Conservation (phyloP, 2,329 filamentous ascomycete genomes). For the Trichoderma breve region DNA sequence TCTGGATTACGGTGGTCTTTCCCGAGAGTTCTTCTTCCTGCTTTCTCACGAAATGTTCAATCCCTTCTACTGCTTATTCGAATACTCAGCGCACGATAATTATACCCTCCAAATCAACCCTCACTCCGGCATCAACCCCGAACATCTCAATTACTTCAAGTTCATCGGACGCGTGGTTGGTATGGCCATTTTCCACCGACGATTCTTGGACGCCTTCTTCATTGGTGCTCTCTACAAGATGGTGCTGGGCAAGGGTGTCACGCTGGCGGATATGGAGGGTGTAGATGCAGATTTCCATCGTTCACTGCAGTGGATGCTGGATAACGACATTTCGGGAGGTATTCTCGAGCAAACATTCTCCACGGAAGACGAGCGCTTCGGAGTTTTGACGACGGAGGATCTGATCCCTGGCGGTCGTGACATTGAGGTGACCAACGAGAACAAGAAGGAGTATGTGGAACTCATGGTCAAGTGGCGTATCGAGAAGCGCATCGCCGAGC, state of each 20-base stretch:
- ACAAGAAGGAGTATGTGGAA: constrained; percentile 98
- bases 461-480: constrained; percentile 99
- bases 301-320: constrained; percentile 94
- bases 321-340: constrained; percentile 91
- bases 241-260: constrained; percentile 90
- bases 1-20: constrained; percentile 95
- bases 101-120: constrained; percentile 99
- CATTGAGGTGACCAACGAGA: constrained; percentile 96
- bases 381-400: constrained; percentile 90
- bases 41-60: constrained; percentile 99
- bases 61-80: constrained; percentile 98
- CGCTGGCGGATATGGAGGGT: constrained; percentile 95
- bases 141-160: constrained; percentile 99
- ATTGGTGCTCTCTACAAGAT: constrained; percentile 99
- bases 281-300: constrained; percentile 97
- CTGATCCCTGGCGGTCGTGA: constrained; percentile 85
- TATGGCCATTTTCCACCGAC: constrained; percentile 93
- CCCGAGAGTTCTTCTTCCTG: constrained; percentile 98
- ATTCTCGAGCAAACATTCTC: constrained; percentile 95
- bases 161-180: constrained; percentile 98
- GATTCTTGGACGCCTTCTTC: constrained; percentile 98
- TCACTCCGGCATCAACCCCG: constrained; percentile 97
- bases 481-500: constrained; percentile 95
- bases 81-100: constrained; percentile 99
- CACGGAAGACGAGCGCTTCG: constrained; percentile 95